Conservation (phyloP, 2,329 filamentous ascomycete genomes). For the Drechslera avenae region DNA sequence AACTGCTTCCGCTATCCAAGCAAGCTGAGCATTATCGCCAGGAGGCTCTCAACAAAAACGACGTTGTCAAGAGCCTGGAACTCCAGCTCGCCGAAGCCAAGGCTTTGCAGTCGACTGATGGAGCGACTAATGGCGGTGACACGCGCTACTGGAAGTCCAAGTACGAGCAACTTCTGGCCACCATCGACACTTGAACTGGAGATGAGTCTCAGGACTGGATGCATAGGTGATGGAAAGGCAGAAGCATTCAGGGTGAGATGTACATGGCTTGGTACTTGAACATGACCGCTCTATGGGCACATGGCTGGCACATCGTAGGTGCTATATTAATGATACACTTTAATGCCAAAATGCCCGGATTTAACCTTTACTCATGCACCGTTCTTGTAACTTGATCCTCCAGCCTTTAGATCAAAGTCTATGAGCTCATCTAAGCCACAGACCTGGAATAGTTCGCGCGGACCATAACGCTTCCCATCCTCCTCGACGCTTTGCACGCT, state of each 20-base stretch:
- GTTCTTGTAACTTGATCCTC: slow-evolving; percentile 45
- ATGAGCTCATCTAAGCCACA: slow-evolving; percentile 59
- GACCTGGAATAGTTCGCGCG: slow-evolving; percentile 57
- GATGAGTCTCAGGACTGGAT: background rate
- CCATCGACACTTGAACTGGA: background rate
- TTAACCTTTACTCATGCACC: slow-evolving; percentile 8
- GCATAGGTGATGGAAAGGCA: no score
- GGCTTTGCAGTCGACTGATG: slow-evolving; percentile 10
- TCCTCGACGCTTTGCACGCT: slow-evolving; percentile 44
- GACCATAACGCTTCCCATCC: slow-evolving; percentile 52
- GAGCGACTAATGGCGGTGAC: slow-evolving; percentile 10
- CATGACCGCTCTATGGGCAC: no score
- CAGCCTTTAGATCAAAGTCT: slow-evolving; percentile 56
- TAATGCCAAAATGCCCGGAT: no score
- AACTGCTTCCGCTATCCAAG: slow-evolving; percentile 26
- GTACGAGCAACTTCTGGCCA: slow-evolving; percentile 31
- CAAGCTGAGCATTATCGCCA: slow-evolving; percentile 26
- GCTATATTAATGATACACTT: no score
- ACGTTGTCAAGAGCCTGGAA: slow-evolving; percentile 25
- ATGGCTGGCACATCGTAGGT: no score
- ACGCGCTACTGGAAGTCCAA: slow-evolving; percentile 33
- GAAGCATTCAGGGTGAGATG: no score
- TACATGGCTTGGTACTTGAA: no score
- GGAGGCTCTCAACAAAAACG: slow-evolving; percentile 18
- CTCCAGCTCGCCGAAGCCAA: slow-evolving; percentile 22